Evolutionary conservation across 176 grass and related monocot genomes (phyloP).

Genomic region (Bothriochloa decipiens): DNA sequence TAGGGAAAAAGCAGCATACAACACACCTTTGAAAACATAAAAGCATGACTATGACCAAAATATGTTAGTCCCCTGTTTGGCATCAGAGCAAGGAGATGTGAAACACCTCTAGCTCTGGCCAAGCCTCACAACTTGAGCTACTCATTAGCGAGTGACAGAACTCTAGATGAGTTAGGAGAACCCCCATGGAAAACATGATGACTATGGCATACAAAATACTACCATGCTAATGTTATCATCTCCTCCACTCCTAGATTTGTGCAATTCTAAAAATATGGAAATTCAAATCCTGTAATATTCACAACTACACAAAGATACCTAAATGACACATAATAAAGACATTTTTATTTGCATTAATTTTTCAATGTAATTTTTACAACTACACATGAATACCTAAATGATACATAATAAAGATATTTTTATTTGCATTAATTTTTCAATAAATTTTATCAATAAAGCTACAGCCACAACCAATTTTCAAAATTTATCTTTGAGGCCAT

Average conservation of each 20-base stretch:
- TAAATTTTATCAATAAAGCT: neutral
- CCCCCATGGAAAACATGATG: neutral
- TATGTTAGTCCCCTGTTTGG: neutral
- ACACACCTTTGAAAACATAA: neutral
- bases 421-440: neutral
- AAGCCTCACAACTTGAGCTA: neutral
- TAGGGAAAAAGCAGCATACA: neutral
- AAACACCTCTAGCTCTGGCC: neutral
- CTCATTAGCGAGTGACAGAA: neutral
- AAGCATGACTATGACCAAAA: neutral
- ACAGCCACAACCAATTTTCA: neutral
- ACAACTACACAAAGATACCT: neutral
- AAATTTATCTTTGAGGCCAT: slow-evolving; percentile 14
- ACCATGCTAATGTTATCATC: neutral
- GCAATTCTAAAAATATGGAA: neutral
- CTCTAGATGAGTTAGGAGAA: neutral
- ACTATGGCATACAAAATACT: neutral
- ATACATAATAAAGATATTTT: neutral
- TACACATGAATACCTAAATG: neutral
- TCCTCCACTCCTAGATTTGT: neutral
- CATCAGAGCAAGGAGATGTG: neutral
- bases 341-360: neutral
- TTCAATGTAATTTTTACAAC: neutral
- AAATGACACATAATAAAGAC: neutral
- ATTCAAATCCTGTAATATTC: neutral